Evolutionary conservation across 768 basidiomycete genomes (phyloP), one percentile per base, ranked within the genome.

Genomic region (Xanthoconium purpureum): DNA sequence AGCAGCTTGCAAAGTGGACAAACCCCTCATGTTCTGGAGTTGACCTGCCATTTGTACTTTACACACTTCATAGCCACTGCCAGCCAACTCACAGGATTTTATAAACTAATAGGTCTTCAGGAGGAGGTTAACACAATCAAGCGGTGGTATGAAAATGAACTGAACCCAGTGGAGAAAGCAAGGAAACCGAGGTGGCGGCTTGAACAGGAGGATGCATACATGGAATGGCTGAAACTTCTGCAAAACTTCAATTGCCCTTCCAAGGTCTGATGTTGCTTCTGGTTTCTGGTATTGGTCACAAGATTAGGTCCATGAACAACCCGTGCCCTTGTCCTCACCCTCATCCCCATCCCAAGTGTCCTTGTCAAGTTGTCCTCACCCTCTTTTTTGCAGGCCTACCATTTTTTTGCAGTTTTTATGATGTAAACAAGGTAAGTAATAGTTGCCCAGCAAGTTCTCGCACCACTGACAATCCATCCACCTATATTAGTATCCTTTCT

Each of bases 21-120:
- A 91, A 63, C 88, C 5, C 80, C 93, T 32, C 89, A 94, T 12
- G 97, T 91, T 0, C 80, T 98, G 60, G 97, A 98, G 67, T 77
- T 94, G 43, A 80, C 84, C 10, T 85, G 85, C 54, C 80, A 94
- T 43, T 75, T 98, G 44, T 87, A 93, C 66, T 84, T 89, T 56
- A 71, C 81, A 9, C 76, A 80, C 18, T 85, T 90, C 4, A 84
- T 95, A 65, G 87, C 89, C 57, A 81, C 85, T 40, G 94, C 94
- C 0, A 78, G 84, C 52, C 91, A 92, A 66, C 80, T 98, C 42
- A 94, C 97, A 3, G 84, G 82, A 0, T 96, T 95, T 76, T 96
- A 97, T 70, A 87, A 88, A 61, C 78, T 96, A n/a, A 74, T 84
- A 6, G 94, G 93, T 8, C 76, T 98, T 50, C 82, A 86, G 64